A percentile compares a stretch with the other conserved stretches of the same genome.
These are phyloP conservation scores for Lactarius sp. DNA, from an alignment of 768 basidiomycete genomes.

Conservation along the genomic window DNA sequence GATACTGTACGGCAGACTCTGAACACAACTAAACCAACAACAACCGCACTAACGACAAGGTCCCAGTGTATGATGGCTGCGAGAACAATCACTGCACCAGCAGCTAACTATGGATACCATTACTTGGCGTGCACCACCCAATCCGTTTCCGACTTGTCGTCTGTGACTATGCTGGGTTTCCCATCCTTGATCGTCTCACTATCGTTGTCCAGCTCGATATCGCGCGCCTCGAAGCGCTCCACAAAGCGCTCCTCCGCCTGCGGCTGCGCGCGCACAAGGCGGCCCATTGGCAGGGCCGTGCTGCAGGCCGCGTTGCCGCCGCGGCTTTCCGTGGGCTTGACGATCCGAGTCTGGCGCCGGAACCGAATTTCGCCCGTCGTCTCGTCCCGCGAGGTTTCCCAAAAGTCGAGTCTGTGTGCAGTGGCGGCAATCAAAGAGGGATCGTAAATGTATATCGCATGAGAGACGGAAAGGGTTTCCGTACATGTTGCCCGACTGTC, in stretches of 20 bases:
- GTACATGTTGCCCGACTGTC: constrained; percentile 19
- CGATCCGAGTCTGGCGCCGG: constrained; percentile 20
- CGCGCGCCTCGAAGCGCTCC: constrained; percentile 24
- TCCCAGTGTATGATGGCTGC: too few species aligned
- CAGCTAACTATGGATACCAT: too few species aligned
- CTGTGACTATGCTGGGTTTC: not conserved
- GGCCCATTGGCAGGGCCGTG: constrained; percentile 16
- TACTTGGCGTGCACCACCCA: constrained; percentile 13
- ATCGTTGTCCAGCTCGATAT: constrained; percentile 20
- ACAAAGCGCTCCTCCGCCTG: constrained; percentile 14
- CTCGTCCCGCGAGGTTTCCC: constrained; percentile 21
- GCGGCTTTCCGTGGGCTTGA: constrained; percentile 1
- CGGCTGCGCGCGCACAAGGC: constrained; percentile 14
- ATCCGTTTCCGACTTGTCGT: not conserved
- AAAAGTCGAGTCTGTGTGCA: constrained; percentile 21
- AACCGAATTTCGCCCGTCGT: constrained; percentile 24
- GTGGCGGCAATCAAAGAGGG: not conserved
- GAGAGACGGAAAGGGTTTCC: not conserved
- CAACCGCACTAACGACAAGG: too few species aligned
- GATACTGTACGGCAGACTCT: too few species aligned
- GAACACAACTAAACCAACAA: too few species aligned
- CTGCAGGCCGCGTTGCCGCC: not conserved
- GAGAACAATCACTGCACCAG: too few species aligned
- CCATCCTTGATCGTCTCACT: constrained; percentile 1
- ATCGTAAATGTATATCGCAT: too few species aligned